phyloP scores from a whole-genome alignment of 257 asterid species.

The Solanum bukasovii region DNA sequence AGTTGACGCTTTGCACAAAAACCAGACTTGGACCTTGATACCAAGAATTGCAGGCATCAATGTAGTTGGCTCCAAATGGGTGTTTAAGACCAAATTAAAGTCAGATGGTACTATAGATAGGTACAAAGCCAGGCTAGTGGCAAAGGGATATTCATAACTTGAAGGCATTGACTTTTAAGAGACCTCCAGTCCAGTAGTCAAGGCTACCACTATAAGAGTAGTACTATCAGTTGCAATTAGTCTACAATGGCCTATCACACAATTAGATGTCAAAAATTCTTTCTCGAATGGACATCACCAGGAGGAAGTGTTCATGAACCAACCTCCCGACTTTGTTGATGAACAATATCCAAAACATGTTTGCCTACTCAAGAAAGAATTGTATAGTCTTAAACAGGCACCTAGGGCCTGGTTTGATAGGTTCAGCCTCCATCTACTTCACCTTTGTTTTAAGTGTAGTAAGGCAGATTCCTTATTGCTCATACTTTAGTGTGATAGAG shows the following conservation, averaged over 20 bases:
- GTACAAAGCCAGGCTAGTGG: not conserved
- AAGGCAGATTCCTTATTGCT: not conserved
- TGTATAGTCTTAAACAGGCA: not conserved
- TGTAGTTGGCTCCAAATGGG: not conserved
- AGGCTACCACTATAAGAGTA: not conserved
- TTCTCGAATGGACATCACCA: not conserved
- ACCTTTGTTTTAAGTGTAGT: not conserved
- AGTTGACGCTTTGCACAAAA: not conserved
- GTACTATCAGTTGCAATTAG: not conserved
- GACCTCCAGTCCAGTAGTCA: not conserved
- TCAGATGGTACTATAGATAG: no score
- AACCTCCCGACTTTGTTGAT: not conserved
- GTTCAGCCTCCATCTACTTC: not conserved
- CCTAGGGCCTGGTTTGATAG: not conserved
- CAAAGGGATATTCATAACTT: not conserved
- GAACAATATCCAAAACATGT: no score
- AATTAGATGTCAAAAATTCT: not conserved
- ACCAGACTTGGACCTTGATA: not conserved
- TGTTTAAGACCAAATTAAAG: not conserved
- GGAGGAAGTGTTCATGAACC: not conserved
- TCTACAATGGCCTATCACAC: no score
- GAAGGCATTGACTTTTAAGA: not conserved
- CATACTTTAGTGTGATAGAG: not conserved
- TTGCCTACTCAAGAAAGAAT: not conserved
- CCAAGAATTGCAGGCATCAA: not conserved